Evolutionary conservation across 768 basidiomycete species (phyloP), one percentile per base, ranked within the genome.

Genomic region (Panellus pusillus): DNA sequence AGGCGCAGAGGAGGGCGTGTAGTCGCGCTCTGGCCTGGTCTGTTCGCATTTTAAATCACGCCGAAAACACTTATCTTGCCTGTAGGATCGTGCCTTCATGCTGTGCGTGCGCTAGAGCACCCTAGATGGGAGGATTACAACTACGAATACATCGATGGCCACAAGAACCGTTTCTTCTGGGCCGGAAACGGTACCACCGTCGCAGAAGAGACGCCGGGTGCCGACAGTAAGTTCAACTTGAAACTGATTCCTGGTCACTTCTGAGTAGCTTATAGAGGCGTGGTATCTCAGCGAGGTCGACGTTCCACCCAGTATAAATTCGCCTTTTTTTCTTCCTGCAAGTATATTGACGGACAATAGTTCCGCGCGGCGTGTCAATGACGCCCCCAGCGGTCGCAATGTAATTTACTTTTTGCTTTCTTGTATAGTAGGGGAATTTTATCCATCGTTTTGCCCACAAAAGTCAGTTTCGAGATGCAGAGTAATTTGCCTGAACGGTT

Each of bases 111-210:
- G 1, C 65, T 87, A 6, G 67, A 69, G 35, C 65, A 81, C 62
- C 84, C 83, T 6, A 77, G 84, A 6, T 86, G 83, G 83, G 85
- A 87, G 54, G 85, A 86, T 59, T 86, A 72, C 55, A 72, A 74
- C 39, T 84, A 81, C 53, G 77, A 84, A 61, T 66, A 51, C 5
- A 60, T 78, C 4, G 77, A 79, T 51, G 69, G 61, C 6, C 63
- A 68, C 37, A 68, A 66, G 47, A 84, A 84, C 58, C 66, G 79
- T 9, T 73, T 85, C 58, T 70, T 78, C 52, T 87, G 81, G 80
- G 71, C 85, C 7, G 84, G 86, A 2, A 77, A 84, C 50, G 83
- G 85, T 14, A 79, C 78, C 61, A 81, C 82, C 7, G 65, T 72
- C n/a, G 74, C 73, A 17, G 84, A 85, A 61, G 75, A 78, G 59